Percentiles rank a stretch among this genome's conserved stretches.
These are phyloP conservation scores for Gossypium longicalyx DNA, from an alignment of 345 rosid species.

Conservation along the genomic window DNA sequence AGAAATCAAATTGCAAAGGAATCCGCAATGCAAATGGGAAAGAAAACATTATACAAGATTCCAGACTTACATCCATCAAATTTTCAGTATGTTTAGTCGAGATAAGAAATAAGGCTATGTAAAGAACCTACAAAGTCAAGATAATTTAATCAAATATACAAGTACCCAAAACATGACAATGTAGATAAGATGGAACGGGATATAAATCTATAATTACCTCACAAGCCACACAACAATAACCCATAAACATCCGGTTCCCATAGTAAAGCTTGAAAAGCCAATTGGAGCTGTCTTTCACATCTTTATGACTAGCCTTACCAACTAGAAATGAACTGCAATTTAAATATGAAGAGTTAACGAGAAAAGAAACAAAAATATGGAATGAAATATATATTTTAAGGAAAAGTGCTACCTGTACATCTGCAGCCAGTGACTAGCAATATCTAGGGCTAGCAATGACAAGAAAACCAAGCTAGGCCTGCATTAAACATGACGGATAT, in stretches of 20 bases:
- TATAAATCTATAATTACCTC: slow-evolving; percentile 47
- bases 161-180: neutral
- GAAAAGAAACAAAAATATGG: neutral
- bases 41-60: slow-evolving; percentile 9
- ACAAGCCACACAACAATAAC: slow-evolving; percentile 85
- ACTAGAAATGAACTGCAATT: slow-evolving; percentile 75
- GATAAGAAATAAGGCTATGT: slow-evolving; percentile 65
- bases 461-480: slow-evolving; percentile 90
- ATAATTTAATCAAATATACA: neutral
- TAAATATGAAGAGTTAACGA: slow-evolving; percentile 20
- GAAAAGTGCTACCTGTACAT: slow-evolving; percentile 68
- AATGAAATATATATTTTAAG: neutral
- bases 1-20: slow-evolving; percentile 13
- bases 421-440: slow-evolving; percentile 93
- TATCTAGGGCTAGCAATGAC: slow-evolving; percentile 83
- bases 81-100: slow-evolving; percentile 54
- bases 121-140: neutral
- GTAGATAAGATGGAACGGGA: neutral
- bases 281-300: slow-evolving; percentile 84
- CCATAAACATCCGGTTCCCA: slow-evolving; percentile 91
- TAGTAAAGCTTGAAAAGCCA: slow-evolving; percentile 93
- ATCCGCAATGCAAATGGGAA: neutral
- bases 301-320: slow-evolving; percentile 91
- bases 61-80: slow-evolving; percentile 47
- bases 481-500: slow-evolving; percentile 16